These are phyloP conservation scores for Ceratopteris richardii DNA, from an alignment of 75 land plant species.

Conservation along the genomic window DNA sequence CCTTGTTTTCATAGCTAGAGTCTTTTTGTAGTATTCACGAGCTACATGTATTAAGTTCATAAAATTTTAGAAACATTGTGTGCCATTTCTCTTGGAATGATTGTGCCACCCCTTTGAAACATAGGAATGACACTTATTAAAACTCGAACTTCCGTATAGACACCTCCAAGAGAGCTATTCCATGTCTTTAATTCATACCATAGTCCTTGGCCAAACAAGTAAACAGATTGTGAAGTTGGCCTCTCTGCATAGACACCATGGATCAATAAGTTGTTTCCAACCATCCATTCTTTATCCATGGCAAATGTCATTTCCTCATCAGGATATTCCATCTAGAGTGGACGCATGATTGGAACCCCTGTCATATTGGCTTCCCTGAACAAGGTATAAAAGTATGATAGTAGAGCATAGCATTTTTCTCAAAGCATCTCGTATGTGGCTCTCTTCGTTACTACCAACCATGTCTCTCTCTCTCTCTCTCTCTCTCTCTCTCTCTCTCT, in stretches of 20 bases:
- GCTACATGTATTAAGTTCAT: too few relatives aligned
- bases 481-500: too few relatives aligned
- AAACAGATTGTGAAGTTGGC: constrained; percentile 70
- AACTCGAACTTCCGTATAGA: constrained; percentile 53
- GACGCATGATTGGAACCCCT: constrained; percentile 90
- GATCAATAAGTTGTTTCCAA: constrained; percentile 73
- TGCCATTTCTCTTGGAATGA: constrained; percentile 78
- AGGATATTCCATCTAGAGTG: constrained; percentile 97
- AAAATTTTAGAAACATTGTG: too few relatives aligned
- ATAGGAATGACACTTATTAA: constrained; percentile 73
- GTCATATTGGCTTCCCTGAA: constrained; percentile 76
- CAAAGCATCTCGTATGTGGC: constrained; percentile 81
- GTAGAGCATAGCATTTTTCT: constrained; percentile 56
- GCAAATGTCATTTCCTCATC: constrained; percentile 57
- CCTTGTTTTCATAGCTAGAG: constrained; percentile 49
- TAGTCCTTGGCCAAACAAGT: constrained; percentile 66
- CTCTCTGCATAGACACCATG: constrained; percentile 87
- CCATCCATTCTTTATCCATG: constrained; percentile 85
- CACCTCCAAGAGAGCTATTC: constrained; percentile 53
- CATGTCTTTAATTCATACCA: constrained; percentile 93
- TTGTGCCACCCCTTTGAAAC: constrained; percentile 89
- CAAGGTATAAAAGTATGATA: constrained; percentile 87
- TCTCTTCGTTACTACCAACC: too few relatives aligned
- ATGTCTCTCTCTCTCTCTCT: too few relatives aligned
- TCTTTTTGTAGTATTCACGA: constrained; percentile 68